Evolutionary conservation across 2,329 filamentous ascomycete genomes (phyloP), one percentile per base, ranked within the genome.

Genomic region (Blumeria hordei): DNA sequence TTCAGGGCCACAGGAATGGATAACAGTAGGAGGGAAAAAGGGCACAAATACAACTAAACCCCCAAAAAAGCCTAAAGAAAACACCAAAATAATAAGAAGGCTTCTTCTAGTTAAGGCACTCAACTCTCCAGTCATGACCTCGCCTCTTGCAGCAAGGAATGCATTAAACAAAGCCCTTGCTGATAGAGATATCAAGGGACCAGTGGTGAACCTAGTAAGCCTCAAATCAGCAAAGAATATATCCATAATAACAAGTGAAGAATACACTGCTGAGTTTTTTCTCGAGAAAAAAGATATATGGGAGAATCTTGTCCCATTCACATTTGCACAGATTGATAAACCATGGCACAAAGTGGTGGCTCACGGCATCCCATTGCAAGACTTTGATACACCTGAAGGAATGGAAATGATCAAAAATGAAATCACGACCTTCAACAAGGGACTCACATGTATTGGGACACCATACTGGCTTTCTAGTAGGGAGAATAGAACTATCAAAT

Each of bases 401-500:
- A 52, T 55, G 36, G 54, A 52, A 16, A 16, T 55, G 18, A 34
- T 55, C 3, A 44, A 53, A 14, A 12, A 49, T 5, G 47, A 55
- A 36, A 53, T 55, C 12, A 35, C 41, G 6, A 55, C 54, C 2
- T 55, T 55, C 21, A 55, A 55, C 44, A 55, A 55, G 51, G 43
- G 54, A 11, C 49, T 55, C 14, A 41, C 18, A 18, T 35, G 45
- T 8, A 55, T 55, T 41, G 36, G 45, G 3, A 39, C 4, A 4
- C 54, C 47, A 5, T 49, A 55, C n/a, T 55, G 36, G 54, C 18
- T 53, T 21, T 32, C 34, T 9, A 39, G 35, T 1, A 12, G n/a
- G 6, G 54, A 55, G 14, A 55, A 44, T 16, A 0, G 54, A 10
- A 8, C 11, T 1, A 55, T 33, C 6, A 32, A 55, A 41, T 3